phyloP scores from a whole-genome alignment of 1,284 basidiomycete genomes.

The Abortiporus biennis region DNA sequence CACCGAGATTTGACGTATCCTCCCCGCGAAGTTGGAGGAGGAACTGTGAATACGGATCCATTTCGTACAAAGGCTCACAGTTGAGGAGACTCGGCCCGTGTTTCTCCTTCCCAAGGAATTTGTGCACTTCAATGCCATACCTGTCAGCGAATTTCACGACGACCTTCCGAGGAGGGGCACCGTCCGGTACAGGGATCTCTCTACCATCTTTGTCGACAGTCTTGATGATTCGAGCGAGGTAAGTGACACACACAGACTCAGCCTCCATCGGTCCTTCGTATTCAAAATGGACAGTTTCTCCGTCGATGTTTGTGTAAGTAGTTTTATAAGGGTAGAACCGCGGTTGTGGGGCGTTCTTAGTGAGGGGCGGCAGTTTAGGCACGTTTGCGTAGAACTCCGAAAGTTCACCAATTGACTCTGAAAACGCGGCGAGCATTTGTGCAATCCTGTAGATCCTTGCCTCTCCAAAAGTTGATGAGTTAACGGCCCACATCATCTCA shows the following conservation, averaged over 20 bases:
- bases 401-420: too few species aligned
- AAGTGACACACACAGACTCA: not conserved
- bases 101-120: too few species aligned
- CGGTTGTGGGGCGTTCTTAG: not conserved
- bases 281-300: not conserved
- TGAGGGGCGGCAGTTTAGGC: not conserved
- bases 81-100: too few species aligned
- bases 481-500: conserved; percentile 8
- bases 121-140: conserved; percentile 1
- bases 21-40: too few species aligned
- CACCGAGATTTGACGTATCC: too few species aligned
- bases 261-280: not conserved
- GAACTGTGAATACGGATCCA: too few species aligned
- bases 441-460: not conserved
- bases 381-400: too few species aligned
- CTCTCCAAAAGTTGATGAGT: not conserved
- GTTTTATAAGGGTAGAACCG: not conserved
- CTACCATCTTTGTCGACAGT: not conserved
- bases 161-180: not conserved
- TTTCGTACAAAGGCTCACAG: too few species aligned
- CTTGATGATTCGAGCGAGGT: not conserved
- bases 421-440: too few species aligned
- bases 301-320: too few species aligned
- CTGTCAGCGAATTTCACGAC: conserved; percentile 5
- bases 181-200: not conserved